Evolutionary conservation across 805 yeast genomes (phyloP).

Genomic region (Monosporozyma unispora): DNA sequence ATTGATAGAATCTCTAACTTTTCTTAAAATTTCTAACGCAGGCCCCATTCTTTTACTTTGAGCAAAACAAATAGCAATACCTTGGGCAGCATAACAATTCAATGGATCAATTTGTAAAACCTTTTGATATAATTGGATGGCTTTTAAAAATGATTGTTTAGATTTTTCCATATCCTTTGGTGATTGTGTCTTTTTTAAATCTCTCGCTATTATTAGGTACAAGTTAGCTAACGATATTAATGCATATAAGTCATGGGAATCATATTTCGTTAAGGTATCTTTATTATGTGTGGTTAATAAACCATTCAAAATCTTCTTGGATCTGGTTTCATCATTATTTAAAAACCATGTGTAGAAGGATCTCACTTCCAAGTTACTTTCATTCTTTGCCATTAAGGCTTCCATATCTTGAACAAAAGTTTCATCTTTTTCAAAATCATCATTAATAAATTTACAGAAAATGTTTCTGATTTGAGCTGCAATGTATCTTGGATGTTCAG

Average conservation of each 20-base stretch:
- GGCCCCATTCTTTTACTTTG: slow-evolving; percentile 66
- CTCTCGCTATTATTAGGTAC: slow-evolving; percentile 75
- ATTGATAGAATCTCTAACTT: slow-evolving; percentile 80
- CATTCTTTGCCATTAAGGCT: slow-evolving; percentile 42
- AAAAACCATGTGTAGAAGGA: slow-evolving; percentile 90
- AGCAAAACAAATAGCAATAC: slow-evolving; percentile 86
- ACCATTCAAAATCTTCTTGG: slow-evolving; percentile 37
- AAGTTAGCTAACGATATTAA: slow-evolving; percentile 83
- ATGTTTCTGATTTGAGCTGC: slow-evolving; percentile 68
- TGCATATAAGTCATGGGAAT: slow-evolving; percentile 86
- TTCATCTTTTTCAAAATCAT: slow-evolving; percentile 12
- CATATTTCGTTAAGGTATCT: slow-evolving; percentile 70
- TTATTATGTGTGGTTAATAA: slow-evolving; percentile 74
- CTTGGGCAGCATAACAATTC: slow-evolving; percentile 96
- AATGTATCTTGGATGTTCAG: slow-evolving; percentile 56
- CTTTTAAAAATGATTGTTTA: slow-evolving; percentile 73
- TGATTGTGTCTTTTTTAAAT: slow-evolving; percentile 39
- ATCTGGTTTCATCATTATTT: slow-evolving; percentile 37
- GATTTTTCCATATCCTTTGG: slow-evolving; percentile 39
- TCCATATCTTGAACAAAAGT: slow-evolving; percentile 37
- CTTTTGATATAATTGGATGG: slow-evolving; percentile 86
- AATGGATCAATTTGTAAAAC: slow-evolving; percentile 74
- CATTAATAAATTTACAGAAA: slow-evolving; percentile 47
- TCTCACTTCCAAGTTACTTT: slow-evolving; percentile 69
- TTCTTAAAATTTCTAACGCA: slow-evolving; percentile 80